Evolutionary conservation across 192 early-diverging fungal genomes (phyloP), one percentile per base, ranked within the genome.

Genomic region (Endogone sp.): DNA sequence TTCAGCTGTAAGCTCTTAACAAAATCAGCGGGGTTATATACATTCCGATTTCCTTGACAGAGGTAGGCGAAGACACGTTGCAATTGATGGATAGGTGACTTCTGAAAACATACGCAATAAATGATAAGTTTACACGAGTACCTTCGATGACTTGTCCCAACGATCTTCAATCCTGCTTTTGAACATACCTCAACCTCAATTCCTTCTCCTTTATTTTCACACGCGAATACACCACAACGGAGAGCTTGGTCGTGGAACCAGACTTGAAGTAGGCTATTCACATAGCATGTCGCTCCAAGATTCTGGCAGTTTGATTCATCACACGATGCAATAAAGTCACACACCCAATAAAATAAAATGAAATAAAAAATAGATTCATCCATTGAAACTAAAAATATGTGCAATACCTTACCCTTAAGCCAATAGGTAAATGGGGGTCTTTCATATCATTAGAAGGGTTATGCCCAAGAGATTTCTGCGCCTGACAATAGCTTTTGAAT

Each of bases 201-300:
- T 21, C 3, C 44, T 2, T 68, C 29, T 0, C 3, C 3, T 1
- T 49, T 49, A 54, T 66, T 70, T 4, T 59, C 57, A 29, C 70
- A 71, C 30, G 59, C 37, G 44, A 71, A 79, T 20, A 79, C 74
- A 3, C 59, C 56, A 28, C 71, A 58, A 23, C 77, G 68, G 55
- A 79, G 75, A 0, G 59, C 65, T 22, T 60, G 29, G 32, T 79
- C 68, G 27, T 79, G 77, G 29, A 79, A 79, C 77, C 77, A 79
- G 2, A 75, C 77, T n/a, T 79, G 77, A 2, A 79, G 65, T 2
- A 75, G 56, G 13, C 72, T 66, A 29, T 79, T 79, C 1, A 69
- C 74, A 29, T 79, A 79, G 28, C 77, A 79, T 8, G 77, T 79
- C 25, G 77, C 77, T 25, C 77, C 77, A 28, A 79, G 77, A 27